phyloP scores from a whole-genome alignment of 2,329 filamentous ascomycete genomes.

The Pseudodiploospora longispora region DNA sequence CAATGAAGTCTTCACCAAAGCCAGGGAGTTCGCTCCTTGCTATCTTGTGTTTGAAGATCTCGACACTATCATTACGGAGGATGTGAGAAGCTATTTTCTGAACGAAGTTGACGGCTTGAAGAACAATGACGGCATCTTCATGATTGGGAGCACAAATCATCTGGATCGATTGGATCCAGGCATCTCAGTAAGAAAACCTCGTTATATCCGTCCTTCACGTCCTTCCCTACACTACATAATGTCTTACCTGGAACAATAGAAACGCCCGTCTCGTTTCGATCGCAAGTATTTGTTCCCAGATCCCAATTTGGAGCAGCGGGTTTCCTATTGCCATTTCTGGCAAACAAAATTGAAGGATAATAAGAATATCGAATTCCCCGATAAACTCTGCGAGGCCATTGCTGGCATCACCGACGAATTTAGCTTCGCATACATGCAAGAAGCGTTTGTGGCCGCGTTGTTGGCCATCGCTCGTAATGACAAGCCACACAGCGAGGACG shows the following conservation, averaged over 20 bases:
- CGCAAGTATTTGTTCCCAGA: conserved; percentile 58
- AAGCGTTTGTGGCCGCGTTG: conserved; percentile 57
- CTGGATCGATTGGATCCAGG: conserved; percentile 60
- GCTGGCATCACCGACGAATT: conserved; percentile 57
- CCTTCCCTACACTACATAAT: background rate
- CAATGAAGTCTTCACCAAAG: conserved; percentile 46
- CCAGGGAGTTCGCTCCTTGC: conserved; percentile 56
- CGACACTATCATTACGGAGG: conserved; percentile 55
- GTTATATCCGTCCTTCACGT: no score
- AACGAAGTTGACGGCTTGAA: conserved; percentile 66
- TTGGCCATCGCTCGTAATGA: conserved; percentile 44
- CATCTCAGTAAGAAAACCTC: conserved; percentile 37
- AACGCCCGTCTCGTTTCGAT: conserved; percentile 59
- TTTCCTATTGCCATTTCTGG: conserved; percentile 57
- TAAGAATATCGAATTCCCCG: conserved; percentile 51
- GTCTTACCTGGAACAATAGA: conserved; percentile 24
- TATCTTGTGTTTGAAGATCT: conserved; percentile 66
- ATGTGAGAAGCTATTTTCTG: conserved; percentile 59
- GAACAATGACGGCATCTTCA: conserved; percentile 63
- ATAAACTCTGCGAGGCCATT: conserved; percentile 48
- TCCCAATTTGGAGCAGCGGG: conserved; percentile 45
- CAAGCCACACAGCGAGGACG: conserved; percentile 17
- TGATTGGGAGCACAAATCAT: conserved; percentile 59
- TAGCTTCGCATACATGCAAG: conserved; percentile 63
- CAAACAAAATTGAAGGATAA: conserved; percentile 47